phyloP scores from a whole-genome alignment of 805 yeast genomes.

The Schizosaccharomyces octosporus region DNA sequence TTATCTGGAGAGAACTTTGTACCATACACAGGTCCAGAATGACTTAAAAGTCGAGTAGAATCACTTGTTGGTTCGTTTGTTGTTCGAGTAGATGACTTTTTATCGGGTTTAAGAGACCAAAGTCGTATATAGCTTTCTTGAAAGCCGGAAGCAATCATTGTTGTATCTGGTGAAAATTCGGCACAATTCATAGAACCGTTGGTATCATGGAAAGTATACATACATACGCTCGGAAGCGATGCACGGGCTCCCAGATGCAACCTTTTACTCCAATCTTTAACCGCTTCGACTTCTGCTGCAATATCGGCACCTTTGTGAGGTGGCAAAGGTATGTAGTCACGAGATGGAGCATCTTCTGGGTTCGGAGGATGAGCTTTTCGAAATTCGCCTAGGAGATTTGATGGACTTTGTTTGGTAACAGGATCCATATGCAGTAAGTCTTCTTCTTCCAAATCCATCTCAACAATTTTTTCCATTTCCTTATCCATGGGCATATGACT shows the following conservation, averaged over 20 bases:
- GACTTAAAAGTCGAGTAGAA: conserved; percentile 43
- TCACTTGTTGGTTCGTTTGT: background rate
- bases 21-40: conserved; percentile 83
- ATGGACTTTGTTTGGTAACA: conserved; percentile 9
- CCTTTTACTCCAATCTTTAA: conserved; percentile 60
- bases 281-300: conserved; percentile 48
- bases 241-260: conserved; percentile 54
- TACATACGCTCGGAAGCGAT: conserved; percentile 77
- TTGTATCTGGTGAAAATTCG: conserved; percentile 68
- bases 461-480: conserved; percentile 62
- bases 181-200: conserved; percentile 68
- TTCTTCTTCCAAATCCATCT: conserved; percentile 39
- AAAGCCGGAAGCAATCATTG: conserved; percentile 79
- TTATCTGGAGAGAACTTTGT: conserved; percentile 77
- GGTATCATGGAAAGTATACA: conserved; percentile 94
- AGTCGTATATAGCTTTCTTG: conserved; percentile 74
- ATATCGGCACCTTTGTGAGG: conserved; percentile 57
- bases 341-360: conserved; percentile 30
- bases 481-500: conserved; percentile 74
- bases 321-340: conserved; percentile 66
- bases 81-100: conserved; percentile 13
- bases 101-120: conserved; percentile 85
- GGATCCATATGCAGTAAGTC: conserved; percentile 16
- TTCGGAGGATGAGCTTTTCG: conserved; percentile 28
- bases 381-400: conserved; percentile 37